Conservation (phyloP, 129 eudicot species). For the Saposhnikovia divaricata region DNA sequence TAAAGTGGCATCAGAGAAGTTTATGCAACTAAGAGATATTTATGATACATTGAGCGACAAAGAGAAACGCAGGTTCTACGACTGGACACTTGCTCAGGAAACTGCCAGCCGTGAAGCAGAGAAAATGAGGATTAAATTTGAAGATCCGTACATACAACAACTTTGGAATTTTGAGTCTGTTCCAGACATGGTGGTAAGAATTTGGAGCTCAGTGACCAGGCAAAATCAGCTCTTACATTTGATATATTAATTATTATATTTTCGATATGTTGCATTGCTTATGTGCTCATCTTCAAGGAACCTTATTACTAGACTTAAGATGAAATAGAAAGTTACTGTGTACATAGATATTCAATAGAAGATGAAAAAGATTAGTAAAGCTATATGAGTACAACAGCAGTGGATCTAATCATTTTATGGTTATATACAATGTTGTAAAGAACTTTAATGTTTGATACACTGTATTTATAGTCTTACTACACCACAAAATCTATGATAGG, state of each 20-base stretch:
- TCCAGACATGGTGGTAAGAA: conserved; percentile 87
- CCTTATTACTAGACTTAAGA: conserved; percentile 36
- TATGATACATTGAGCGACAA: conserved; percentile 55
- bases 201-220: conserved; percentile 72
- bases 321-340: not conserved
- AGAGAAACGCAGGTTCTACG: conserved; percentile 77
- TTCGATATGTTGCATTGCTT: conserved; percentile 50
- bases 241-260: conserved; percentile 49
- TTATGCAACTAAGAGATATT: conserved; percentile 67
- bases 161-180: conserved; percentile 45
- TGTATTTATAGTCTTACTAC: too few species aligned
- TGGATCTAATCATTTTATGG: too few species aligned
- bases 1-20: conserved; percentile 69
- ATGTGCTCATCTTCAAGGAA: conserved; percentile 55
- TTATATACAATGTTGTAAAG: too few species aligned
- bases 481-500: too few species aligned
- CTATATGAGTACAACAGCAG: not conserved
- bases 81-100: conserved; percentile 94
- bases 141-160: conserved; percentile 76
- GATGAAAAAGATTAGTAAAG: not conserved
- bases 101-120: conserved; percentile 83
- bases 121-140: conserved; percentile 66
- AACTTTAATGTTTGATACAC: too few species aligned
- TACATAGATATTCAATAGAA: not conserved
- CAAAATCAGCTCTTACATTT: conserved; percentile 80